A percentile compares a stretch with the other conserved stretches of the same genome.
Evolutionary conservation across 2,329 filamentous ascomycete species (phyloP).

Genomic region (Pestalotiopsis sp.): DNA sequence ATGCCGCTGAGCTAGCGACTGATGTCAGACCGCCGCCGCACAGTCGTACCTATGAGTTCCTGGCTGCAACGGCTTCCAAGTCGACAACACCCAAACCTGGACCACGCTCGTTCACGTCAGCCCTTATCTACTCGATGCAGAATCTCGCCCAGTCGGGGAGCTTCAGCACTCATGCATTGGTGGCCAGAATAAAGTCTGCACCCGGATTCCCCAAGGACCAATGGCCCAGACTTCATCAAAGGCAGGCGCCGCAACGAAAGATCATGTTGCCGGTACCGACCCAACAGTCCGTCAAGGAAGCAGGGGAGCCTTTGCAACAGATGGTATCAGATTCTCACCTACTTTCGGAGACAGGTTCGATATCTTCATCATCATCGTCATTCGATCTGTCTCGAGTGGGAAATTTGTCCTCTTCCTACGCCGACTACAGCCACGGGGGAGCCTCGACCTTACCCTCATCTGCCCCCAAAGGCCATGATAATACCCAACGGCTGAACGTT

Average conservation of each 20-base stretch:
- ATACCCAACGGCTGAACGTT: no score
- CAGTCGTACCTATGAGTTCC: not conserved
- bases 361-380: no score
- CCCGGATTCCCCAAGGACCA: not conserved
- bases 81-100: not conserved
- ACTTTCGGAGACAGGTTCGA: no score
- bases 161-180: not conserved
- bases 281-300: no score
- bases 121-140: not conserved
- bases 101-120: not conserved
- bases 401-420: no score
- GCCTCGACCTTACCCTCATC: no score
- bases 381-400: no score
- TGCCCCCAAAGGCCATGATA: no score
- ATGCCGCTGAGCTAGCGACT: not conserved
- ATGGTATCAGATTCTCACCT: no score
- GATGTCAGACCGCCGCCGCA: not conserved
- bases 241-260: not conserved
- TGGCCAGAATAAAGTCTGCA: not conserved
- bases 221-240: not conserved
- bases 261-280: not conserved
- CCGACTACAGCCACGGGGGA: no score
- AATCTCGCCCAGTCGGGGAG: not conserved
- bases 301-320: no score
- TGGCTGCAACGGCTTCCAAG: not conserved